These are phyloP conservation scores for Geotrichum cucujoidarum DNA, from an alignment of 1,139 yeast genomes.

Conservation along the genomic window DNA sequence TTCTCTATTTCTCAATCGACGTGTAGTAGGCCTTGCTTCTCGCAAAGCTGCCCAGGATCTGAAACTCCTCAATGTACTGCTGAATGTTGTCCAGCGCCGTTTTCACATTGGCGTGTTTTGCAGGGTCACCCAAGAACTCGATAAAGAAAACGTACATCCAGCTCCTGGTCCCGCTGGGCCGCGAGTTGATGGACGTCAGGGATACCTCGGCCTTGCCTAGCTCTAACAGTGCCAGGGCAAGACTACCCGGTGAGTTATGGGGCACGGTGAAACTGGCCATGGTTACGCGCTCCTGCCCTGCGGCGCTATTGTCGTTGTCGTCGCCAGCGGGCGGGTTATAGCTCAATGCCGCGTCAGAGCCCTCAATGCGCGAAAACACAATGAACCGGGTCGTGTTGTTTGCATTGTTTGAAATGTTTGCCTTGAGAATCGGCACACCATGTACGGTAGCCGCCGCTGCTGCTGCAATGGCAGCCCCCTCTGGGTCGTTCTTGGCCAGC, in stretches of 20 bases:
- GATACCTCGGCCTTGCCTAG: slow-evolving; percentile 58
- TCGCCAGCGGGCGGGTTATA: not conserved
- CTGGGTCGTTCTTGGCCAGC: slow-evolving; percentile 38
- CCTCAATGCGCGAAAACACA: slow-evolving; percentile 44
- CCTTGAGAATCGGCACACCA: slow-evolving; percentile 50
- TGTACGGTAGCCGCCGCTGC: slow-evolving; percentile 61
- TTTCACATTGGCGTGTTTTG: not conserved
- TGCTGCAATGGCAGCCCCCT: slow-evolving; percentile 53
- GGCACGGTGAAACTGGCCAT: slow-evolving; percentile 62
- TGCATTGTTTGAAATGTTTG: slow-evolving; percentile 61
- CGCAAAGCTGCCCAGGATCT: slow-evolving; percentile 17
- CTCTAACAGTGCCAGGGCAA: slow-evolving; percentile 59
- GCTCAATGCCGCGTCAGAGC: not conserved
- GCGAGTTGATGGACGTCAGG: slow-evolving; percentile 68
- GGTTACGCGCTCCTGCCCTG: slow-evolving; percentile 37
- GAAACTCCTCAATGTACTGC: slow-evolving; percentile 4
- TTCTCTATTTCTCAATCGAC: not conserved
- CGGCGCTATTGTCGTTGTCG: not conserved
- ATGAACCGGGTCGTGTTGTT: slow-evolving; percentile 84
- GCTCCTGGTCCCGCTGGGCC: slow-evolving; percentile 51
- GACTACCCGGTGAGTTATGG: slow-evolving; percentile 68
- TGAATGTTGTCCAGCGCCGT: slow-evolving; percentile 8
- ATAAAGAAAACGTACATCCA: slow-evolving; percentile 87
- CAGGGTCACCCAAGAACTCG: slow-evolving; percentile 46
- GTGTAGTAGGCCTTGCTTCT: slow-evolving; percentile 7